Percentiles rank a stretch among this genome's conserved stretches.
phyloP scores from a whole-genome alignment of 2,329 filamentous ascomycete genomes.

The Fusarium acutatum region DNA sequence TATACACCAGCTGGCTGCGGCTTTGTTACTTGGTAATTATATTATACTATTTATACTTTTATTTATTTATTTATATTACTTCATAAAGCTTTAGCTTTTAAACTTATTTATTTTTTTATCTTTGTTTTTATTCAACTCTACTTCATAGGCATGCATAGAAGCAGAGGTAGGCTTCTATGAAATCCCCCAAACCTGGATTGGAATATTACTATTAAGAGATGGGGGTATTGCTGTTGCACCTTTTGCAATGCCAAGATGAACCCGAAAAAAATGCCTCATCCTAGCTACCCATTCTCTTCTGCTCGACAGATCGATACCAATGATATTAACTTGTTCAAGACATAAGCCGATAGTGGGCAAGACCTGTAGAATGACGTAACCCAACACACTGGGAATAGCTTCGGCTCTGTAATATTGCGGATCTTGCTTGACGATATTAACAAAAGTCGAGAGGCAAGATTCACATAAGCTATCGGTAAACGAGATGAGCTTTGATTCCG shows the following conservation, averaged over 20 bases:
- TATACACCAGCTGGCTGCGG: too few species aligned
- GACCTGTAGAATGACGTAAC: background rate
- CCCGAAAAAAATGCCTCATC: background rate
- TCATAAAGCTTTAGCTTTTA: background rate
- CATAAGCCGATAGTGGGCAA: background rate
- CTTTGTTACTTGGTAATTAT: too few species aligned
- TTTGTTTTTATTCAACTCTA: background rate
- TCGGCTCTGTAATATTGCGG: background rate
- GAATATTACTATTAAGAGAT: background rate
- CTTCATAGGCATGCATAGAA: background rate
- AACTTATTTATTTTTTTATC: background rate
- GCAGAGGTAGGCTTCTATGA: background rate
- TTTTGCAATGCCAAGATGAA: background rate
- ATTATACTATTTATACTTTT: too few species aligned
- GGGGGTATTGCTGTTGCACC: background rate
- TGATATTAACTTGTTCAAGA: background rate
- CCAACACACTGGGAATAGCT: background rate
- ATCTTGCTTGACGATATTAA: background rate
- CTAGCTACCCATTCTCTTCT: background rate
- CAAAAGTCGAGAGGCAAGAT: background rate
- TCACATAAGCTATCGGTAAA: background rate
- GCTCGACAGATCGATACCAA: background rate
- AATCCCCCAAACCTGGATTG: background rate
- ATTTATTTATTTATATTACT: rapidly evolving
- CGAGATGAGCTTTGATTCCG: background rate